Evolutionary conservation across 2,329 filamentous ascomycete genomes (phyloP).

Genomic region (Rhynchosporium secalis): DNA sequence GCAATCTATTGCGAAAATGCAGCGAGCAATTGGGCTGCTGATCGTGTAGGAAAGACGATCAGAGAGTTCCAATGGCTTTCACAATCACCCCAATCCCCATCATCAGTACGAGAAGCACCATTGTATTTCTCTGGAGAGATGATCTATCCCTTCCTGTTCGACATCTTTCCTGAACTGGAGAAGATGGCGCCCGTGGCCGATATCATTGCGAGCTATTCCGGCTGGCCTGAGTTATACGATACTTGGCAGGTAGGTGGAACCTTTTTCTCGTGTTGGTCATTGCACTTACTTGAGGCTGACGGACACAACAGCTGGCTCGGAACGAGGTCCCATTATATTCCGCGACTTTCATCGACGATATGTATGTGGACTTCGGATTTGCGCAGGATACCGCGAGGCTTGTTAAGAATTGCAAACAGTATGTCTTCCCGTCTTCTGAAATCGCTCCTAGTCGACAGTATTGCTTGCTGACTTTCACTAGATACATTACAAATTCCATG

Average conservation of each 20-base stretch:
- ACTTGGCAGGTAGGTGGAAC: slow-evolving; percentile 50
- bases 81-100: slow-evolving; percentile 35
- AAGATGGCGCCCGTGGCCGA: slow-evolving; percentile 68
- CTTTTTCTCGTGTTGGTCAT: background rate
- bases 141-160: slow-evolving; percentile 84
- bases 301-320: slow-evolving; percentile 51
- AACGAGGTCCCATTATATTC: slow-evolving; percentile 88
- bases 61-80: slow-evolving; percentile 48
- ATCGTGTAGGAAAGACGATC: slow-evolving; percentile 56
- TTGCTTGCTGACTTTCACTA: background rate
- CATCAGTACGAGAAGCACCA: slow-evolving; percentile 48
- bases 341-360: slow-evolving; percentile 80
- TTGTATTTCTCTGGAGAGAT: slow-evolving; percentile 90
- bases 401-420: slow-evolving; percentile 73
- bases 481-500: slow-evolving; percentile 79
- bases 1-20: slow-evolving; percentile 75
- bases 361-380: slow-evolving; percentile 83
- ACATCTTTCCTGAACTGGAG: slow-evolving; percentile 74
- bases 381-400: slow-evolving; percentile 71
- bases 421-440: background rate
- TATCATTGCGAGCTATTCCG: slow-evolving; percentile 63
- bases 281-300: background rate
- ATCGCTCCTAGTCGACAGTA: no score
- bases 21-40: slow-evolving; percentile 73
- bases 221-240: slow-evolving; percentile 80